Evolutionary conservation across 345 rosid species (phyloP).

Genomic region (Eutrema heterophyllum): DNA sequence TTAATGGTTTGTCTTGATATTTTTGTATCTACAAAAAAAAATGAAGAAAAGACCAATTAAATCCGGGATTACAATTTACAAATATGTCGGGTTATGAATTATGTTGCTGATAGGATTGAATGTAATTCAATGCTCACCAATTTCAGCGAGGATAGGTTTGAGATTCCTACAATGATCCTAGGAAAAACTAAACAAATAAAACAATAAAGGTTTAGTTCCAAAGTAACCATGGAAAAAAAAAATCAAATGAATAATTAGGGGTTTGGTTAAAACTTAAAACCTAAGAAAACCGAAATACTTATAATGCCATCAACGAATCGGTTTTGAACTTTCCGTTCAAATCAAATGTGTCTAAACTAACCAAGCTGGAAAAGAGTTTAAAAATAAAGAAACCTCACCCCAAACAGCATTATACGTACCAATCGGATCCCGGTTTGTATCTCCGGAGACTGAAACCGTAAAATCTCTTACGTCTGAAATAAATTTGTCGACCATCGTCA

Average conservation of each 20-base stretch:
- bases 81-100: neutral
- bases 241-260: neutral
- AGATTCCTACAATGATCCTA: conserved; percentile 30
- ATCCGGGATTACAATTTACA: too few relatives aligned
- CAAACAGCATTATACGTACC: conserved; percentile 42
- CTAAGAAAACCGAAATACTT: neutral
- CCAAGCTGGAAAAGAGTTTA: too few relatives aligned
- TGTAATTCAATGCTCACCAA: conserved; percentile 25
- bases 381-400: conserved; percentile 7
- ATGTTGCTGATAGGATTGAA: neutral
- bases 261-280: neutral
- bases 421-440: conserved; percentile 18
- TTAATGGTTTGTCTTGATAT: conserved; percentile 39
- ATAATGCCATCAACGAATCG: neutral
- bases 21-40: conserved; percentile 24
- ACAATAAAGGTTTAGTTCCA: neutral
- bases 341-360: too few relatives aligned
- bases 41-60: neutral
- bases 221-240: neutral
- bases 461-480: conserved; percentile 29
- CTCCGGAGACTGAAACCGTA: conserved; percentile 27
- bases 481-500: conserved; percentile 28
- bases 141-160: conserved; percentile 32
- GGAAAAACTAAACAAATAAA: neutral
- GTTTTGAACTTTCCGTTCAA: neutral